A percentile compares a stretch with the other conserved stretches of the same genome.
Evolutionary conservation across 306 rosid species (phyloP).

Genomic region (Pyrus bretschneideri): DNA sequence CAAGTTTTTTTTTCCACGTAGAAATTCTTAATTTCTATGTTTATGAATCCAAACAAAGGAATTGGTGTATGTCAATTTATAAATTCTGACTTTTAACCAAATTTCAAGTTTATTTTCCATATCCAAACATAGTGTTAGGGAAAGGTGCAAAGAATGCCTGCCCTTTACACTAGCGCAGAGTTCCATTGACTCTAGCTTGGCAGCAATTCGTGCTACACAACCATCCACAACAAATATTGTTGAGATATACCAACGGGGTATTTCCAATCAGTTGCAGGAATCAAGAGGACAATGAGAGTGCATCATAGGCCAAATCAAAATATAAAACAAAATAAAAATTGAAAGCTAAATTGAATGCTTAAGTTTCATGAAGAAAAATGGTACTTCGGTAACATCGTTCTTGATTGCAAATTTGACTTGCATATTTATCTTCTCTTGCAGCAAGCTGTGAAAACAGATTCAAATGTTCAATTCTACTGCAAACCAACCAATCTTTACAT

Average conservation of each 20-base stretch:
- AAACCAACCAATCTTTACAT: no score
- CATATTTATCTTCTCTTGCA: no score
- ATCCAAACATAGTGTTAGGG: neutral
- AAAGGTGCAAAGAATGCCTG: constrained; percentile 28
- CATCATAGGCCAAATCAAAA: neutral
- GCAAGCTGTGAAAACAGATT: no score
- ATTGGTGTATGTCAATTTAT: no score
- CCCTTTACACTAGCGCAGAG: constrained; percentile 76
- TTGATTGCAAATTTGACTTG: constrained; percentile 29
- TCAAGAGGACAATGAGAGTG: neutral
- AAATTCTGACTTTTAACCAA: no score
- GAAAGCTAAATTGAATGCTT: neutral
- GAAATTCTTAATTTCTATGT: no score
- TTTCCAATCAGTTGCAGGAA: constrained; percentile 52
- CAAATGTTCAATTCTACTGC: no score
- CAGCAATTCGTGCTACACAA: constrained; percentile 66
- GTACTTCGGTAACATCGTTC: constrained; percentile 69
- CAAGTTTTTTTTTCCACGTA: no score
- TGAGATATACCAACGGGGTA: constrained; percentile 69
- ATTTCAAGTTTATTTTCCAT: no score
- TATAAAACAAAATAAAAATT: neutral
- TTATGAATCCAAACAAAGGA: no score
- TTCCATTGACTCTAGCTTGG: constrained; percentile 67
- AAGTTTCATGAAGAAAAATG: neutral
- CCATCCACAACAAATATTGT: constrained; percentile 53